Evolutionary conservation across 1,284 basidiomycete species (phyloP).

Genomic region (Cerrena zonata): DNA sequence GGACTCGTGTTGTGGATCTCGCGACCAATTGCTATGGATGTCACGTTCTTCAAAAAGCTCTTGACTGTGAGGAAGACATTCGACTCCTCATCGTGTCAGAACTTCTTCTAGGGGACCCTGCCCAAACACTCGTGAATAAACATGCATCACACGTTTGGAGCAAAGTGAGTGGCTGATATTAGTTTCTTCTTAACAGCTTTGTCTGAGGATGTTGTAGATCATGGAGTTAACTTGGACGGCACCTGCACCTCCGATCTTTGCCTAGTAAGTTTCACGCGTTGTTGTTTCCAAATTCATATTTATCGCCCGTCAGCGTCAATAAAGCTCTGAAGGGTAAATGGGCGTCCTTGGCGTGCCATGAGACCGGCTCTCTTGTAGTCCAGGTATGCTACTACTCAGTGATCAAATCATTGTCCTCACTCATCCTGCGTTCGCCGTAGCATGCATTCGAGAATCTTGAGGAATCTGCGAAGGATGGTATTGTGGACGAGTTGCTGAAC

Average conservation of each 20-base stretch:
- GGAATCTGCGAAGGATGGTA: constrained; percentile 73
- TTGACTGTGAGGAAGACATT: constrained; percentile 80
- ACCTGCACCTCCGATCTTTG: constrained; percentile 77
- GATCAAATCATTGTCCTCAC: not conserved
- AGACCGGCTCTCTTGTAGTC: constrained; percentile 78
- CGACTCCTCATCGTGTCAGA: constrained; percentile 74
- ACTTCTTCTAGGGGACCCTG: constrained; percentile 71
- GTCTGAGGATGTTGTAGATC: constrained; percentile 39
- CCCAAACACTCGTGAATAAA: constrained; percentile 77
- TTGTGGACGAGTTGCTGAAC: constrained; percentile 71
- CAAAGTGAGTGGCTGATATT: constrained; percentile 44
- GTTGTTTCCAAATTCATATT: constrained; percentile 7
- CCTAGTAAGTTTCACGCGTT: constrained; percentile 45
- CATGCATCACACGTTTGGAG: constrained; percentile 85
- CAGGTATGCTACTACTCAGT: constrained; percentile 42
- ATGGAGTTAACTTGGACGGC: constrained; percentile 80
- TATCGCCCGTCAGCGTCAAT: constrained; percentile 54
- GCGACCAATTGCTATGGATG: constrained; percentile 83
- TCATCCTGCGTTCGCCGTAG: constrained; percentile 30
- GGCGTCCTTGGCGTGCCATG: constrained; percentile 81
- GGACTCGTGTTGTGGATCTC: constrained; percentile 74
- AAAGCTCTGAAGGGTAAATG: constrained; percentile 78
- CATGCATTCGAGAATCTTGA: constrained; percentile 83
- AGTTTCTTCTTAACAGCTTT: not conserved
- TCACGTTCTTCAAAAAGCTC: constrained; percentile 80